These are phyloP conservation scores for Jackrogersella multiformis DNA, from an alignment of 495 filamentous ascomycete genomes.

Conservation along the genomic window DNA sequence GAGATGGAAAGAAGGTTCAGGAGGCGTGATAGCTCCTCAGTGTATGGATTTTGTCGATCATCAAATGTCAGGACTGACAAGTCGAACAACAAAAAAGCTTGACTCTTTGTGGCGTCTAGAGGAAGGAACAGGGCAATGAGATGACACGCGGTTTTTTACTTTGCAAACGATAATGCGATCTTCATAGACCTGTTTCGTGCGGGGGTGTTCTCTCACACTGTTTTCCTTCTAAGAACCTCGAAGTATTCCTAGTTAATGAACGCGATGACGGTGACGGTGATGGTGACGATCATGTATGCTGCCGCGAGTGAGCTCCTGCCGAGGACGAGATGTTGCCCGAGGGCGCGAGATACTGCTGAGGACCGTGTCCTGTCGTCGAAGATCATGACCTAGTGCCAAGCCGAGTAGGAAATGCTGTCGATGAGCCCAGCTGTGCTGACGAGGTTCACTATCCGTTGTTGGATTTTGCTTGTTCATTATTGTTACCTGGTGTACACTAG, in stretches of 20 bases:
- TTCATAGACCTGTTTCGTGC: constrained; percentile 34
- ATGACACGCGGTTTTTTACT: constrained; percentile 37
- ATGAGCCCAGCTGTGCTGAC: no score
- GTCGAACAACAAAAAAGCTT: constrained; percentile 11
- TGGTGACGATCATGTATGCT: background rate
- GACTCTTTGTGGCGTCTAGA: constrained; percentile 33
- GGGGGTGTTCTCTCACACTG: background rate
- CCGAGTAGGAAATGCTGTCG: no score
- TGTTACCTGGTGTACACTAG: no score
- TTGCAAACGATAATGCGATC: constrained; percentile 43
- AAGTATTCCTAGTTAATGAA: constrained; percentile 16
- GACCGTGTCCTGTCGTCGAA: no score
- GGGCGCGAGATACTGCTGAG: no score
- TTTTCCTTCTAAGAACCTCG: constrained; percentile 1
- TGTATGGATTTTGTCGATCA: constrained; percentile 37
- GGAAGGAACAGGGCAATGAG: constrained; percentile 36
- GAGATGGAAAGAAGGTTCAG: constrained; percentile 8
- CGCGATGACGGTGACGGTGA: constrained; percentile 4
- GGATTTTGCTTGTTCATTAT: no score
- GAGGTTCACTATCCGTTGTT: no score
- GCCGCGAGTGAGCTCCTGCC: background rate
- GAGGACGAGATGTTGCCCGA: background rate
- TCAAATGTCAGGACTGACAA: constrained; percentile 1
- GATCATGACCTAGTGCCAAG: no score
- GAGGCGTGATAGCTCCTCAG: background rate